Conservation (phyloP, 805 yeast genomes). For the Barnettozyma californica region DNA sequence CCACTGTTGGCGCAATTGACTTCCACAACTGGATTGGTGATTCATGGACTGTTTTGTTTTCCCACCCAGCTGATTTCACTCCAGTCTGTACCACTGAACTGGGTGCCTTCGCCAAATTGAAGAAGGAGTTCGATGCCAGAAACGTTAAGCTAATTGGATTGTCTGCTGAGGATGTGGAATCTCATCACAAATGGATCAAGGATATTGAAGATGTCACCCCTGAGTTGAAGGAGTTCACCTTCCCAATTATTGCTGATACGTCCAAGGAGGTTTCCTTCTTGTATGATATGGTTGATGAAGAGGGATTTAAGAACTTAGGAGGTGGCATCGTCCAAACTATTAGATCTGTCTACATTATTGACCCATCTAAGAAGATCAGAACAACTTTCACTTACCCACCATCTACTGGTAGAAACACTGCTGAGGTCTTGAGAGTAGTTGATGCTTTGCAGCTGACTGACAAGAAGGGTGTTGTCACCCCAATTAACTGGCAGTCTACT, state of each 20-base stretch:
- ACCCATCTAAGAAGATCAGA: constrained; percentile 85
- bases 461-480: constrained; percentile 78
- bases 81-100: constrained; percentile 96
- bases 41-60: constrained; percentile 83
- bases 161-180: constrained; percentile 77
- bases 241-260: constrained; percentile 89
- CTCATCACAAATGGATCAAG: constrained; percentile 81
- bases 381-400: constrained; percentile 87
- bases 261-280: constrained; percentile 78
- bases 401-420: constrained; percentile 89
- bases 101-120: constrained; percentile 87
- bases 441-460: constrained; percentile 87
- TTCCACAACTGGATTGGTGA: constrained; percentile 86
- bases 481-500: constrained; percentile 79
- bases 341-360: constrained; percentile 88
- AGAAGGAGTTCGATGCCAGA: constrained; percentile 84
- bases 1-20: constrained; percentile 77
- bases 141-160: constrained; percentile 84
- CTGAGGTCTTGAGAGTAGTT: constrained; percentile 85
- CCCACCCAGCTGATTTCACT: constrained; percentile 95
- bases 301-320: constrained; percentile 67
- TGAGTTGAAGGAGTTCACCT: constrained; percentile 62
- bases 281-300: constrained; percentile 86
- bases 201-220: constrained; percentile 83
- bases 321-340: constrained; percentile 80